Percentiles rank a stretch among this genome's conserved stretches.
phyloP scores from a whole-genome alignment of 345 rosid genomes.

The thale cress (Arabidopsis thaliana) region DNA sequence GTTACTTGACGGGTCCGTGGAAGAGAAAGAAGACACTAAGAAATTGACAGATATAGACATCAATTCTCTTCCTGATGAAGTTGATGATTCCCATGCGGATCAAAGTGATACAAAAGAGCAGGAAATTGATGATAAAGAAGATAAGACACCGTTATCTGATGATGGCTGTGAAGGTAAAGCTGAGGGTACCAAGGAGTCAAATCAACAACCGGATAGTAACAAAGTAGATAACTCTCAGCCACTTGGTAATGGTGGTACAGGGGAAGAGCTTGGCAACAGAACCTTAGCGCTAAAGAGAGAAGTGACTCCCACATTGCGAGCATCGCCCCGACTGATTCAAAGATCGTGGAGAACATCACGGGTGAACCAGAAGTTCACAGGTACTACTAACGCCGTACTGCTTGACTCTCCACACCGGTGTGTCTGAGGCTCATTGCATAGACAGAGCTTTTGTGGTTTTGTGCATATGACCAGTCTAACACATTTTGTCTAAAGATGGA shows the following conservation, averaged over 20 bases:
- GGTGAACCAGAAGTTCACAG: conserved; percentile 23
- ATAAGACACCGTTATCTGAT: background rate
- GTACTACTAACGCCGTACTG: conserved; percentile 28
- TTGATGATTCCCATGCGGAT: conserved; percentile 22
- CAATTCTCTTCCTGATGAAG: conserved; percentile 6
- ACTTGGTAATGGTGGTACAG: conserved; percentile 19
- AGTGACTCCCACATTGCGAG: conserved; percentile 27
- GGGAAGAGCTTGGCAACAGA: conserved; percentile 21
- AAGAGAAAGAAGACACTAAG: conserved; percentile 20
- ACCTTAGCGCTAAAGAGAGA: conserved; percentile 11
- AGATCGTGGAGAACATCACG: conserved; percentile 29
- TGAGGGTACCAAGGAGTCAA: conserved; percentile 9
- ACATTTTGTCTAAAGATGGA: conserved; percentile 26
- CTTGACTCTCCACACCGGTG: conserved; percentile 13
- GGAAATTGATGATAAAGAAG: conserved; percentile 23
- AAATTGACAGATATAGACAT: conserved; percentile 16
- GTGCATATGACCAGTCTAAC: conserved; percentile 43
- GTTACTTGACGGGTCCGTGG: background rate
- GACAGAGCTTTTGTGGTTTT: conserved; percentile 13
- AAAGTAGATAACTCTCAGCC: conserved; percentile 1
- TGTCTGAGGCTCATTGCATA: conserved; percentile 18
- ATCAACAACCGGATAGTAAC: conserved; percentile 11
- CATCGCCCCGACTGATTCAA: conserved; percentile 34
- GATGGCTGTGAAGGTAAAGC: background rate
- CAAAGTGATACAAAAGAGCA: conserved; percentile 19